These are phyloP conservation scores for Lentinula raphanica DNA, from an alignment of 768 basidiomycete species.

Conservation along the genomic window DNA sequence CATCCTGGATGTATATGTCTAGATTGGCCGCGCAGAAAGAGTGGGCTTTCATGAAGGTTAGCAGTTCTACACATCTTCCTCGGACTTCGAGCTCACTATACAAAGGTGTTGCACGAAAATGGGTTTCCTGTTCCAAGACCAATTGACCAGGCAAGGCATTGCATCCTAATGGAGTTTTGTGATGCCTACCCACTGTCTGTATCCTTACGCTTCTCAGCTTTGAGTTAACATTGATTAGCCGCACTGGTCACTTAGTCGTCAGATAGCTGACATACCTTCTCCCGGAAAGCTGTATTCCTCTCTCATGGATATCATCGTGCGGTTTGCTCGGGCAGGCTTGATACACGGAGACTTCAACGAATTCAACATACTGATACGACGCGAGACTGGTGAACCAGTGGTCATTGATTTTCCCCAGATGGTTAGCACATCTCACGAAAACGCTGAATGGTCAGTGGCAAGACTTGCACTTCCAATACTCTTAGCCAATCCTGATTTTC, in stretches of 20 bases:
- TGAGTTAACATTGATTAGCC: background rate
- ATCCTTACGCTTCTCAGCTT: slow-evolving; percentile 2
- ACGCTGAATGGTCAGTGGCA: slow-evolving; percentile 83
- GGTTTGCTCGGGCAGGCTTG: slow-evolving; percentile 88
- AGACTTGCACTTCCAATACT: slow-evolving; percentile 6
- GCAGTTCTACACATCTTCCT: background rate
- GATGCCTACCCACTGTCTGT: slow-evolving; percentile 91
- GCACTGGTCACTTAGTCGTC: slow-evolving; percentile 52
- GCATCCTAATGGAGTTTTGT: slow-evolving; percentile 93
- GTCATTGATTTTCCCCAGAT: slow-evolving; percentile 99
- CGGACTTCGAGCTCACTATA: background rate
- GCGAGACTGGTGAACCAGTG: slow-evolving; percentile 68
- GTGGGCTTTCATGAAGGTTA: slow-evolving; percentile 97
- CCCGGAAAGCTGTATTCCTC: slow-evolving; percentile 88
- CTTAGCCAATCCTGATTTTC: slow-evolving; percentile 9
- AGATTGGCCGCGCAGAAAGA: slow-evolving; percentile 95
- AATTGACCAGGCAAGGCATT: slow-evolving; percentile 92
- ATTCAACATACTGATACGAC: slow-evolving; percentile 93
- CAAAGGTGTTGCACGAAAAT: slow-evolving; percentile 84
- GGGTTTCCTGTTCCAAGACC: slow-evolving; percentile 91
- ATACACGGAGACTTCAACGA: slow-evolving; percentile 99
- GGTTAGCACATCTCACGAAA: slow-evolving; percentile 94
- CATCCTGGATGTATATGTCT: slow-evolving; percentile 99
- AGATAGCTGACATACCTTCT: slow-evolving; percentile 75
- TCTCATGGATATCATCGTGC: slow-evolving; percentile 94